phyloP scores from a whole-genome alignment of 75 land plant species.

The Larix kaempferi region DNA sequence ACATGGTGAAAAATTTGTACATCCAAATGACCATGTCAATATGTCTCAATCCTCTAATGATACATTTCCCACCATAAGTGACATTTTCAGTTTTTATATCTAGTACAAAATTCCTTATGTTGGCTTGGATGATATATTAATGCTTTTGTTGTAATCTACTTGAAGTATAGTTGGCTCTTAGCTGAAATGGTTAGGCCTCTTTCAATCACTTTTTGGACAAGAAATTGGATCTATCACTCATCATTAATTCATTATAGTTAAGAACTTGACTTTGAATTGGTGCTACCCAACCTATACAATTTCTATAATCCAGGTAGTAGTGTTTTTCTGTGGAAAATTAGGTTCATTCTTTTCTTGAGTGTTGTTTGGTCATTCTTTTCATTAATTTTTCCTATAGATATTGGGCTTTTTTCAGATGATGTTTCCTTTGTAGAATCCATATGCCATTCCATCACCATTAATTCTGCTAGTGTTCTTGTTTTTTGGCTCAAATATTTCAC shows the following conservation, averaged over 20 bases:
- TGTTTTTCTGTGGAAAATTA: neutral
- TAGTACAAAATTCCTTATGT: neutral
- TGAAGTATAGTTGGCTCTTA: constrained; percentile 13
- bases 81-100: neutral
- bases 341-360: neutral
- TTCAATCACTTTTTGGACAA: neutral
- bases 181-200: neutral
- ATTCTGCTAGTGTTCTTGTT: too few relatives aligned
- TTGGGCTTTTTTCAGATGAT: too few relatives aligned
- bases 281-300: neutral
- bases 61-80: constrained; percentile 90
- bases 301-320: neutral
- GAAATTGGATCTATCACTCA: neutral
- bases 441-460: too few relatives aligned
- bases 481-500: too few relatives aligned
- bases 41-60: constrained; percentile 95
- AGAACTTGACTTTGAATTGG: neutral
- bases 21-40: constrained; percentile 98
- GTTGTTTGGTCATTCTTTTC: too few relatives aligned
- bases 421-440: too few relatives aligned
- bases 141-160: neutral
- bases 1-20: constrained; percentile 85
- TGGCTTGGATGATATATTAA: neutral
- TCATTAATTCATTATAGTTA: neutral
- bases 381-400: too few relatives aligned